Percentiles rank a stretch among this genome's conserved stretches.
phyloP scores from a whole-genome alignment of 805 yeast genomes.

The Candida orba region DNA sequence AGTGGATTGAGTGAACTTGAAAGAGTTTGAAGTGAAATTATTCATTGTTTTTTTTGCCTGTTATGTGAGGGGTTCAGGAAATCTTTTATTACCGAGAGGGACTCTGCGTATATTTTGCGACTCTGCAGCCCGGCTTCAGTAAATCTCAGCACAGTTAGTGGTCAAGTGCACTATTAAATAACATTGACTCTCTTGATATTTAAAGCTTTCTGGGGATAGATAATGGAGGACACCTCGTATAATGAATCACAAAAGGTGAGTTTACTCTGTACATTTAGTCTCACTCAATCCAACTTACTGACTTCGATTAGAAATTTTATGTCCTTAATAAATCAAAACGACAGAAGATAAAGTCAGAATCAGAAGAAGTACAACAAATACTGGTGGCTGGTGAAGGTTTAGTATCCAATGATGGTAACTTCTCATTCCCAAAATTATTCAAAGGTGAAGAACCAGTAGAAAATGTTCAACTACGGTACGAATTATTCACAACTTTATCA shows the following conservation, averaged over 20 bases:
- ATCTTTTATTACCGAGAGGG: no score
- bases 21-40: not conserved
- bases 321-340: conserved; percentile 11
- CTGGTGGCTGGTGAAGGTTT: conserved; percentile 15
- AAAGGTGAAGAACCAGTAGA: conserved; percentile 15
- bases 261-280: not conserved
- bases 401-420: not conserved
- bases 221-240: not conserved
- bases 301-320: conserved; percentile 15
- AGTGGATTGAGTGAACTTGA: not conserved
- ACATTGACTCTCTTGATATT: no score
- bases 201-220: no score
- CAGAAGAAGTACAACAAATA: not conserved
- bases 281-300: not conserved
- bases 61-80: no score
- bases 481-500: conserved; percentile 8
- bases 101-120: no score
- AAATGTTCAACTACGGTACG: conserved; percentile 12
- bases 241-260: conserved; percentile 10
- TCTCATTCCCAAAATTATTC: conserved; percentile 14
- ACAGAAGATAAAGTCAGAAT: conserved; percentile 2
- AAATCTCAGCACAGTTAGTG: no score
- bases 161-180: no score
- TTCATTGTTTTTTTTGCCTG: no score
- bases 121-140: no score